Evolutionary conservation across 1,139 yeast genomes (phyloP).

Genomic region (Casaregolazyma lundiana): DNA sequence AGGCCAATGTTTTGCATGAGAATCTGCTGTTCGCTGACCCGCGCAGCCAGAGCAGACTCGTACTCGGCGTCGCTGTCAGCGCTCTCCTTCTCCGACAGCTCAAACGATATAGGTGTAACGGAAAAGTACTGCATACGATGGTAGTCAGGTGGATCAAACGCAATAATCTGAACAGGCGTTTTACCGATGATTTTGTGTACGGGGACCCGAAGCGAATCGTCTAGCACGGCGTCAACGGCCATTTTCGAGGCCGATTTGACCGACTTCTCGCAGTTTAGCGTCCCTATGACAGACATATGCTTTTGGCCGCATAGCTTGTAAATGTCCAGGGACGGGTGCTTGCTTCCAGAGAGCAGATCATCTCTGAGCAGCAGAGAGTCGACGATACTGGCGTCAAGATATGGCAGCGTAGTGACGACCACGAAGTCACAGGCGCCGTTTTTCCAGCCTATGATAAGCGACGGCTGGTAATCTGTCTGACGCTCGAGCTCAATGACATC

Average conservation of each 20-base stretch:
- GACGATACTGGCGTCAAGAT: constrained; percentile 26
- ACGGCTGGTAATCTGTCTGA: constrained; percentile 21
- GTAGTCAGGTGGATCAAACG: constrained; percentile 72
- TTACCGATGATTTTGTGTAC: constrained; percentile 10
- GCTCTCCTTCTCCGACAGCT: constrained; percentile 41
- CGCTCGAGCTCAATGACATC: constrained; percentile 26
- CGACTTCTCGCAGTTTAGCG: constrained; percentile 1
- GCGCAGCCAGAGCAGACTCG: constrained; percentile 29
- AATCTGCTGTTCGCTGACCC: constrained; percentile 17
- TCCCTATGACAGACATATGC: constrained; percentile 18
- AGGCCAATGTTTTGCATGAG: constrained; percentile 20
- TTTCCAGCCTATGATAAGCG: constrained; percentile 34
- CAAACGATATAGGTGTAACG: constrained; percentile 63
- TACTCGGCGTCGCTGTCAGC: constrained; percentile 26
- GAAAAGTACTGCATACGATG: constrained; percentile 76
- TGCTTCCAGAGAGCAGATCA: constrained; percentile 24
- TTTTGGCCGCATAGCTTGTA: constrained; percentile 28
- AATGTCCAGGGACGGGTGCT: constrained; percentile 25
- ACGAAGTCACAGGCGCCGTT: constrained; percentile 30
- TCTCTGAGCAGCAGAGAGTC: constrained; percentile 27
- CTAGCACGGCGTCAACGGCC: constrained; percentile 3
- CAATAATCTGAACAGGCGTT: constrained; percentile 40
- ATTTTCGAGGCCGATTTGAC: not conserved
- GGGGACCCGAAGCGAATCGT: constrained; percentile 14
- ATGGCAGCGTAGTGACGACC: constrained; percentile 33